Evolutionary conservation across 345 rosid species (phyloP).

Genomic region (Syzygium aqueum): DNA sequence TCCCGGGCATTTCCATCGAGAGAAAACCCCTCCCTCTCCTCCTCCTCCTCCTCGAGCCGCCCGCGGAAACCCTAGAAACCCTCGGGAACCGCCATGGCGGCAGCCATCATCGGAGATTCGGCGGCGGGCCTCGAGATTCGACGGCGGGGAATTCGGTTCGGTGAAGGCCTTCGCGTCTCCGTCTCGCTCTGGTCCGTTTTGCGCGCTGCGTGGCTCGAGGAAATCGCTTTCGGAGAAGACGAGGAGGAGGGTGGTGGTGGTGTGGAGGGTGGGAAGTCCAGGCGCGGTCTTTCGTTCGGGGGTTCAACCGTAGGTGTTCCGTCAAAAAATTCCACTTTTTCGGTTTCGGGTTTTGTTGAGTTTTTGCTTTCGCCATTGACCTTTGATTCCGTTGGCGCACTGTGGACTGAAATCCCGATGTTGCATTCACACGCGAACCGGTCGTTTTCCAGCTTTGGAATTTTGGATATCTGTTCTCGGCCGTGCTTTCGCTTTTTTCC

Average conservation of each 20-base stretch:
- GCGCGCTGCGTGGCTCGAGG: background rate
- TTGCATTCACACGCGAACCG: background rate
- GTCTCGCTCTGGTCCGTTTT: background rate
- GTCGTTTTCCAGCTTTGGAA: background rate
- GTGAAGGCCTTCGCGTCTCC: background rate
- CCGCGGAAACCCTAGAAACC: constrained; percentile 27
- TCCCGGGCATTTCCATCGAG: constrained; percentile 75
- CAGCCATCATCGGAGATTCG: background rate
- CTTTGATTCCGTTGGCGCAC: background rate
- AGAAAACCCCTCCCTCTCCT: background rate
- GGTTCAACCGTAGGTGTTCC: background rate
- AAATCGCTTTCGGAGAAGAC: background rate
- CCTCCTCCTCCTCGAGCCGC: background rate
- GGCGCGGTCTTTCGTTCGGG: background rate
- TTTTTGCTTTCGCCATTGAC: background rate
- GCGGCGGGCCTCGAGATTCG: background rate
- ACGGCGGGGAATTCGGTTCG: background rate
- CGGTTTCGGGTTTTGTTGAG: background rate
- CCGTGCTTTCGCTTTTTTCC: background rate
- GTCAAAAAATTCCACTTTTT: background rate
- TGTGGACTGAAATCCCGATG: background rate
- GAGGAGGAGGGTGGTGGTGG: background rate
- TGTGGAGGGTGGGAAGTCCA: background rate
- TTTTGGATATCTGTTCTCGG: background rate
- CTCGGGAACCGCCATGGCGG: constrained; percentile 34